Conservation (phyloP, 371 early-diverging fungal species). For the Spiromyces aspiralis region DNA sequence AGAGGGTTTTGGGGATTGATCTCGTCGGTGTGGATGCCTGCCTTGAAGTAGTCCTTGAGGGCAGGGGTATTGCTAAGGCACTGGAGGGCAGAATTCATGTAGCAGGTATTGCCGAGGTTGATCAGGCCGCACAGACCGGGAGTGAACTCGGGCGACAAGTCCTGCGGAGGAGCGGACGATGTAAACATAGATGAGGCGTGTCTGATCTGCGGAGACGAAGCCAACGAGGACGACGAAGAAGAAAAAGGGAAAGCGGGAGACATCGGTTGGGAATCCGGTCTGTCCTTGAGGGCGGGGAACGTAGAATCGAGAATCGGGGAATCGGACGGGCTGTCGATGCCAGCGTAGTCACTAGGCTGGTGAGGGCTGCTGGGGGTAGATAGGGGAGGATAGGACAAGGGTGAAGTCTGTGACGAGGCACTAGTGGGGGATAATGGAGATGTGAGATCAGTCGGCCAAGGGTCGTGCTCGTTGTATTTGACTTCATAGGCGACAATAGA, state of each 20-base stretch:
- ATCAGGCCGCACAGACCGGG: slow-evolving; percentile 45
- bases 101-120: slow-evolving; percentile 97
- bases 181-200: too few species aligned
- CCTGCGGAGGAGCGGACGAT: not conserved
- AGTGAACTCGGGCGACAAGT: not conserved
- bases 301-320: not conserved
- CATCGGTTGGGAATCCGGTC: not conserved
- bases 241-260: not conserved
- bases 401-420: too few species aligned
- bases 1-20: slow-evolving; percentile 61
- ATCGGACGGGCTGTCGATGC: not conserved
- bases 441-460: not conserved
- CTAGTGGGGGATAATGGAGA: not conserved
- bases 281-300: not conserved
- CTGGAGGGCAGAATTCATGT: slow-evolving; percentile 93
- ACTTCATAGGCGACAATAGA: not conserved
- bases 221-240: not conserved
- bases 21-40: slow-evolving; percentile 48
- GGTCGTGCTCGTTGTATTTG: not conserved
- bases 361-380: not conserved
- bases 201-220: too few species aligned
- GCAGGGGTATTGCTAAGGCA: slow-evolving; percentile 78
- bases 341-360: too few species aligned
- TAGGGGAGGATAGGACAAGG: not conserved
- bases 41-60: slow-evolving; percentile 60